Percentiles rank a stretch among this genome's conserved stretches.
phyloP scores from a whole-genome alignment of 371 early-diverging fungal species.

The Coemansia sp. region DNA sequence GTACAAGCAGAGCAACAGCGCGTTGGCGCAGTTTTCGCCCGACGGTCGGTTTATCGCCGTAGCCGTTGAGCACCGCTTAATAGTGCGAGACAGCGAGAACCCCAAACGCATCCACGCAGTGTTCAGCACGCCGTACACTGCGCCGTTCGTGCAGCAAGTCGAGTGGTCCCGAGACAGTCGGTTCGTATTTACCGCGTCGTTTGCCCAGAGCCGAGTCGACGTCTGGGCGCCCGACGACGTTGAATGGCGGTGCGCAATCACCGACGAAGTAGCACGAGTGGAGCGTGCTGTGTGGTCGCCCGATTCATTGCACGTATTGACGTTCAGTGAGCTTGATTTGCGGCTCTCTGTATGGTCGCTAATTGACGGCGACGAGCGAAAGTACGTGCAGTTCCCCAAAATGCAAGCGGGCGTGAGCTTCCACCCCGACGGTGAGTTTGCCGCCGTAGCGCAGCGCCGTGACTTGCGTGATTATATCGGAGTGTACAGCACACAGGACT shows the following conservation, averaged over 20 bases:
- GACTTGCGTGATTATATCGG: slow-evolving; percentile 71
- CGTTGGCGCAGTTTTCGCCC: slow-evolving; percentile 65
- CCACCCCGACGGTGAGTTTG: slow-evolving; percentile 65
- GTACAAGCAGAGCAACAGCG: slow-evolving; percentile 63
- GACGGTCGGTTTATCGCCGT: slow-evolving; percentile 66
- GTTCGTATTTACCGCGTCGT: slow-evolving; percentile 60
- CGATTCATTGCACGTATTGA: slow-evolving; percentile 62
- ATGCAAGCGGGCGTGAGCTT: slow-evolving; percentile 56
- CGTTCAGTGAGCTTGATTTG: slow-evolving; percentile 67
- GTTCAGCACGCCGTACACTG: slow-evolving; percentile 53
- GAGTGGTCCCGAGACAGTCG: slow-evolving; percentile 70
- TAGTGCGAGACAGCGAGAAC: slow-evolving; percentile 67
- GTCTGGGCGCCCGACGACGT: slow-evolving; percentile 64
- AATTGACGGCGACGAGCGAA: slow-evolving; percentile 16
- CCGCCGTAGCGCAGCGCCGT: slow-evolving; percentile 60
- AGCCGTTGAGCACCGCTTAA: slow-evolving; percentile 66
- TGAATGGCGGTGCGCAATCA: slow-evolving; percentile 64
- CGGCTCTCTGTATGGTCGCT: slow-evolving; percentile 39
- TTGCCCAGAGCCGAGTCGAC: slow-evolving; percentile 56
- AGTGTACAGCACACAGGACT: slow-evolving; percentile 65
- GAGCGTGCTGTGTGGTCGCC: slow-evolving; percentile 62
- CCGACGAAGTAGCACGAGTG: slow-evolving; percentile 64
- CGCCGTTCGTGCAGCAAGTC: slow-evolving; percentile 57
- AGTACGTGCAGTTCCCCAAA: slow-evolving; percentile 41
- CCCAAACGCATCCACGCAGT: slow-evolving; percentile 59